Conservation (phyloP, 2,329 filamentous ascomycete species). For the Pseudogymnoascus sp. region DNA sequence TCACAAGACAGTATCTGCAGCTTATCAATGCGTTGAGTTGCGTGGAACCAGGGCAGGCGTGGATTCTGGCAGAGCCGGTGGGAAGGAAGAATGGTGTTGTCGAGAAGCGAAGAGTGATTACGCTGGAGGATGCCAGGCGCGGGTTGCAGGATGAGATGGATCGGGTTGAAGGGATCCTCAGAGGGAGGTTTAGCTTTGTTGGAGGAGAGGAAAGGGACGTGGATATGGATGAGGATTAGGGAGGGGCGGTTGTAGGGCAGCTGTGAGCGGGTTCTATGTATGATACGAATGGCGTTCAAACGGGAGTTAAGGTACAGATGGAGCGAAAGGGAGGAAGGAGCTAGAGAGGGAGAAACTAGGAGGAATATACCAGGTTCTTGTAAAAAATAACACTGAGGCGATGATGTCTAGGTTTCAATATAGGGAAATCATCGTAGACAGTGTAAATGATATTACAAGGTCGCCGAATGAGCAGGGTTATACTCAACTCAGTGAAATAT, state of each 20-base stretch:
- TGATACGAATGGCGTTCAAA: slow-evolving; percentile 4
- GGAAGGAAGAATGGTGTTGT: slow-evolving; percentile 31
- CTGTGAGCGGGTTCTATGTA: not conserved
- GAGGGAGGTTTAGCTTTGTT: slow-evolving; percentile 78
- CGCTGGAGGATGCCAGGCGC: slow-evolving; percentile 75
- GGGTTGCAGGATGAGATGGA: slow-evolving; percentile 90
- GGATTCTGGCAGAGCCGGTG: slow-evolving; percentile 57
- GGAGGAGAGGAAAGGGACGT: slow-evolving; percentile 37
- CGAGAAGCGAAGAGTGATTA: slow-evolving; percentile 69
- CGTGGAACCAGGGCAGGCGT: slow-evolving; percentile 74
- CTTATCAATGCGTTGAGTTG: slow-evolving; percentile 90
- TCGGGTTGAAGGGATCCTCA: slow-evolving; percentile 77
- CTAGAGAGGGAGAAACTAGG: slow-evolving; percentile 4
- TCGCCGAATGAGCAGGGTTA: not conserved
- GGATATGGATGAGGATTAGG: slow-evolving; percentile 10
- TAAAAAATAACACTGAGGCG: not conserved
- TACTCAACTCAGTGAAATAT: not conserved
- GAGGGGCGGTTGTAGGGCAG: not conserved
- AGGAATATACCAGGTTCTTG: slow-evolving; percentile 10
- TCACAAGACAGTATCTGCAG: slow-evolving; percentile 74
- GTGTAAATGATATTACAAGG: not conserved
- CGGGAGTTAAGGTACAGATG: not conserved
- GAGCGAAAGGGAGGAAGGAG: slow-evolving; percentile 1
- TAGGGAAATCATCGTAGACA: not conserved
- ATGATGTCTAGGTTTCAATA: not conserved